Evolutionary conservation across 2,329 filamentous ascomycete species (phyloP).

Genomic region (Cytospora piceae): DNA sequence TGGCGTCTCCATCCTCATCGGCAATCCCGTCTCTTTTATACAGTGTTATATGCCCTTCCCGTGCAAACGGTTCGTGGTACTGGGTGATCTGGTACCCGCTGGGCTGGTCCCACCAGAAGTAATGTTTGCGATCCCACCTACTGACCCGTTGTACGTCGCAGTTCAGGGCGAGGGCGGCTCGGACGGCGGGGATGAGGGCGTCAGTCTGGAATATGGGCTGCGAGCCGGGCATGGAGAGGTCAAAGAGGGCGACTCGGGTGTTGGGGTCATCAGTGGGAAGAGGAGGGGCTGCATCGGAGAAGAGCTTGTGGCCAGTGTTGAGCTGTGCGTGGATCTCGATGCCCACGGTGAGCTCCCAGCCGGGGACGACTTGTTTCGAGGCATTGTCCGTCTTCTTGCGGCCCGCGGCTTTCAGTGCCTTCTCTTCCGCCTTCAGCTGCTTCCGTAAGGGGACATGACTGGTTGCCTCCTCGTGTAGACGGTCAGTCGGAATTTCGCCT

Average conservation of each 20-base stretch:
- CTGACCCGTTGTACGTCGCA: conserved; percentile 79
- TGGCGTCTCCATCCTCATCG: conserved; percentile 68
- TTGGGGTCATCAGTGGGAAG: conserved; percentile 71
- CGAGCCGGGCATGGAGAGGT: conserved; percentile 84
- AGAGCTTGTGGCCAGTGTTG: conserved; percentile 86
- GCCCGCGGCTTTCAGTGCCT: conserved; percentile 49
- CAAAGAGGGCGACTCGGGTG: conserved; percentile 85
- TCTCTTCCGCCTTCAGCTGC: conserved; percentile 70
- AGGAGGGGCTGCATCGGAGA: conserved; percentile 66
- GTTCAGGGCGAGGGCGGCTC: conserved; percentile 82
- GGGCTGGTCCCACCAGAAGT: conserved; percentile 98
- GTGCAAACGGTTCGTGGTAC: conserved; percentile 77
- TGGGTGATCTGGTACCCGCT: conserved; percentile 97
- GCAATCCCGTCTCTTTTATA: conserved; percentile 78
- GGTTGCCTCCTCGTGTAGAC: background rate
- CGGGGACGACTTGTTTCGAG: conserved; percentile 57
- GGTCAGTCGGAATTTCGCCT: background rate
- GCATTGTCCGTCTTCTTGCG: conserved; percentile 51
- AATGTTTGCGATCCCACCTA: conserved; percentile 94
- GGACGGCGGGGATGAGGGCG: conserved; percentile 84
- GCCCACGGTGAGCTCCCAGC: conserved; percentile 93
- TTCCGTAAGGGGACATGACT: conserved; percentile 64
- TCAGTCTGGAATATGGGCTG: conserved; percentile 85
- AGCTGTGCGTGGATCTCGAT: conserved; percentile 98
- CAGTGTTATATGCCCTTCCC: conserved; percentile 73